phyloP scores from a whole-genome alignment of 805 yeast species.

The Teunomyces aglyptinius region DNA sequence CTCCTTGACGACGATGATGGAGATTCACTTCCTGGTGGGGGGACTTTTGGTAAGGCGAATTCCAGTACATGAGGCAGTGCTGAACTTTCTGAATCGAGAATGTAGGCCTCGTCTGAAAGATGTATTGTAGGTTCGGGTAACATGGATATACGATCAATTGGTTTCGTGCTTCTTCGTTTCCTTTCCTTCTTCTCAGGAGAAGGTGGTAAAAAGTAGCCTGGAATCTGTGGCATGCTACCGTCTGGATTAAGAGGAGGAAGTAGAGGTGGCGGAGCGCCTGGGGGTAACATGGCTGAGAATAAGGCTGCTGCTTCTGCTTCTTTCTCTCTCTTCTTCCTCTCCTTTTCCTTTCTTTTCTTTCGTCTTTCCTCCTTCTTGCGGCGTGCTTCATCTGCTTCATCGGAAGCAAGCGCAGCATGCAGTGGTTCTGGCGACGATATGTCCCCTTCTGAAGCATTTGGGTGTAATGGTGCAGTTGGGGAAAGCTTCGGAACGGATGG shows the following conservation, averaged over 20 bases:
- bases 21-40: not conserved
- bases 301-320: slow-evolving; percentile 11
- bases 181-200: slow-evolving; percentile 12
- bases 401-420: not conserved
- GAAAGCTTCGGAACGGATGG: not conserved
- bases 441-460: not conserved
- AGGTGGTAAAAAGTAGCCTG: slow-evolving; percentile 11
- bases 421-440: not conserved
- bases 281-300: slow-evolving; percentile 6
- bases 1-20: not conserved
- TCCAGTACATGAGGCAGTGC: not conserved
- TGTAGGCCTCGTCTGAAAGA: no score
- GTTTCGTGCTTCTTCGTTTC: not conserved
- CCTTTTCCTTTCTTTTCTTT: slow-evolving; percentile 17
- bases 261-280: slow-evolving; percentile 7
- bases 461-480: not conserved
- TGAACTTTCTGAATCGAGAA: not conserved
- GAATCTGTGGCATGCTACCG: slow-evolving; percentile 9
- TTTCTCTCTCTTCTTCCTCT: slow-evolving; percentile 7
- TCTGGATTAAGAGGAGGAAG: slow-evolving; percentile 10
- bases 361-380: slow-evolving; percentile 16
- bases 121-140: not conserved
- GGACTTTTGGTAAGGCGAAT: not conserved
- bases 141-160: not conserved
- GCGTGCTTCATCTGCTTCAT: slow-evolving; percentile 13